Evolutionary conservation across 441 rosid species (phyloP).

Genomic region (Mallotus repandus): DNA sequence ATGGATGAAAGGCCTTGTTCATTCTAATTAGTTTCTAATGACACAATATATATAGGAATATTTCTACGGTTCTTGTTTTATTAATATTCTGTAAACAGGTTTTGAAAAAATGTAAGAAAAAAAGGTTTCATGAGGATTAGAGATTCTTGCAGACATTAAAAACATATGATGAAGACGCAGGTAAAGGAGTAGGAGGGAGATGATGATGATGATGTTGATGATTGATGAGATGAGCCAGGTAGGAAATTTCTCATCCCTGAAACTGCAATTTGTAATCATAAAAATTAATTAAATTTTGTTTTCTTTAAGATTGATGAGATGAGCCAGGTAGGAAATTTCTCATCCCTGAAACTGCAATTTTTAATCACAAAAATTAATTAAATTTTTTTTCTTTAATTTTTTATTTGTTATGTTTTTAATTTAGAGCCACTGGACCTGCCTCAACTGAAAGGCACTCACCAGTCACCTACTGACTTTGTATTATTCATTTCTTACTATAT

Average conservation of each 20-base stretch:
- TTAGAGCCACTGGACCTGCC: constrained; percentile 25
- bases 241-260: constrained; percentile 16
- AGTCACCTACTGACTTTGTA: constrained; percentile 20
- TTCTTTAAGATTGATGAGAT: background rate
- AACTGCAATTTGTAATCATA: background rate
- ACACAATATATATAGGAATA: too few species aligned
- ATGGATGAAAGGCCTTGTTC: constrained; percentile 22
- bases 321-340: constrained; percentile 32
- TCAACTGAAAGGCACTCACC: constrained; percentile 21
- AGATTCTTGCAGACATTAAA: constrained; percentile 23
- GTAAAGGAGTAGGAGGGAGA: constrained; percentile 9
- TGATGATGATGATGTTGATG: background rate
- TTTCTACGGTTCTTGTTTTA: background rate
- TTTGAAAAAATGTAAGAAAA: background rate
- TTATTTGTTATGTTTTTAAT: background rate
- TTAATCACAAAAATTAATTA: background rate
- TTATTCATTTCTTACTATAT: background rate
- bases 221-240: constrained; percentile 29
- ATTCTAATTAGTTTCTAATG: background rate
- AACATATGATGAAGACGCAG: constrained; percentile 17
- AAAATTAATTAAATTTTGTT: background rate
- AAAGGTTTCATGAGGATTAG: constrained; percentile 9
- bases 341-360: background rate
- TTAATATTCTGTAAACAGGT: constrained; percentile 18
- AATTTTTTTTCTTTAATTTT: background rate